Base-by-base conservation (phyloP, 179 eudicot species). In the Beta macrorhiza region DNA sequence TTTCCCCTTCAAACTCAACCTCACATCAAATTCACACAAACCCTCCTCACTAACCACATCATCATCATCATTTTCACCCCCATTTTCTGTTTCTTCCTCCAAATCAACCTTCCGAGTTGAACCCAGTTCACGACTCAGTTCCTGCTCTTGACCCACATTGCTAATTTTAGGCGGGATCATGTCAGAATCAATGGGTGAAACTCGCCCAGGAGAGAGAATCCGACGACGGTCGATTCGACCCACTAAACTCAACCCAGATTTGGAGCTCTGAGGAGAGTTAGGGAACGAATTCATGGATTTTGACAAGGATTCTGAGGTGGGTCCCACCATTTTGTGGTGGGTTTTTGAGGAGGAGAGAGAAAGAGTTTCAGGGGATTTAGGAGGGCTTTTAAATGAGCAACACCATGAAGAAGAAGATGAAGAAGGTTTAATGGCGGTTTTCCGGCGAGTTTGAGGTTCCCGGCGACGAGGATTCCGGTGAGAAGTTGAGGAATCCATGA, bases 201-300 rank as follows among this genome's bases (percentile, higher is more conserved):
- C 97, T 73, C 97, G 91, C 8, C 98, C 98, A 25, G 98, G 98
- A 6, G 98, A 95, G 78, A 95, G 90, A 85, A 95, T 95, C 88
- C 96, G 89, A 13, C 95, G 89, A n/a, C 88, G 87, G 75, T 87
- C 90, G 72, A 88, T 90, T 63, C 89, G 87, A 64, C 91, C 91
- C 63, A 90, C 92, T 11, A 86, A 49, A 49, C 79, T 71, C 55
- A 85, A 70, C 45, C 91, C 88, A 55, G 87, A 84, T 78, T 82
- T 85, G 74, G 87, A 82, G 84, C 87, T 85, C 81, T 84, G 88
- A 5, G 97, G 93, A 19, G 93, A 93, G 65, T 78, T 86, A 5
- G 92, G 89, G 81, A 83, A 79, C 2, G 90, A 87, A 56, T 49
- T 47, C 63, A 83, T 44, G 25, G 87, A 80, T 37, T 88, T 88